phyloP scores from a whole-genome alignment of 352 stramenopile genomes.

The Globisporangium viniferum region DNA sequence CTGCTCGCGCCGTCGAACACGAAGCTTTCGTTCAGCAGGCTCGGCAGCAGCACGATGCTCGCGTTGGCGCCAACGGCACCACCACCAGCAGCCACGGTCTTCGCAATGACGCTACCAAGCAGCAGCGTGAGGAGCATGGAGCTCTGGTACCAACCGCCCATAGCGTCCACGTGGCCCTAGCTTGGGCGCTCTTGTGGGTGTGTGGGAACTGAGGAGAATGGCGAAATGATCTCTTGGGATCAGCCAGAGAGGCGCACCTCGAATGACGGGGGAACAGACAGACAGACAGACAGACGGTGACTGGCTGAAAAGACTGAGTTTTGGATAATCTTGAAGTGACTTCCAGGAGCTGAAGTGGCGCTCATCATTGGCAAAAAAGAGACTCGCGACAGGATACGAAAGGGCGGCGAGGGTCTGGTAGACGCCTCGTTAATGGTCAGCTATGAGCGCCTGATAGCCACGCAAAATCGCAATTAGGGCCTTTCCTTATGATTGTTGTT shows the following conservation, averaged over 20 bases:
- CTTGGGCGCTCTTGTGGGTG: too few relatives aligned
- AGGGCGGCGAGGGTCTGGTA: neutral
- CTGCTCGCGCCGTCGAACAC: conserved; percentile 15
- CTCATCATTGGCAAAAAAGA: neutral
- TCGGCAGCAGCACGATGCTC: conserved; percentile 7
- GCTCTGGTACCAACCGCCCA: neutral
- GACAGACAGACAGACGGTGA: too few relatives aligned
- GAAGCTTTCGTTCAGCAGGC: conserved; percentile 14
- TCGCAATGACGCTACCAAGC: too few relatives aligned
- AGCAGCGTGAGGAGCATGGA: neutral
- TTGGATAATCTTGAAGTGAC: neutral
- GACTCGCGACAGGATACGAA: conserved; percentile 8
- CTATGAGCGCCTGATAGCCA: neutral
- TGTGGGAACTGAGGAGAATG: neutral
- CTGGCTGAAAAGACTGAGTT: neutral
- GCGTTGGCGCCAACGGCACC: neutral
- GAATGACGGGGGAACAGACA: neutral
- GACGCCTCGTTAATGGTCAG: neutral
- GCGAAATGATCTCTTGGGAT: neutral
- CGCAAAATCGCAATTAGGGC: neutral
- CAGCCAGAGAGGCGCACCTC: neutral
- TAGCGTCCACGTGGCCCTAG: neutral
- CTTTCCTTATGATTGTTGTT: neutral
- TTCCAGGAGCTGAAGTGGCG: neutral
- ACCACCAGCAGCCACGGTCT: neutral